These are phyloP conservation scores for Juglanconis juglandina DNA, from an alignment of 2,329 filamentous ascomycete species.

Conservation along the genomic window DNA sequence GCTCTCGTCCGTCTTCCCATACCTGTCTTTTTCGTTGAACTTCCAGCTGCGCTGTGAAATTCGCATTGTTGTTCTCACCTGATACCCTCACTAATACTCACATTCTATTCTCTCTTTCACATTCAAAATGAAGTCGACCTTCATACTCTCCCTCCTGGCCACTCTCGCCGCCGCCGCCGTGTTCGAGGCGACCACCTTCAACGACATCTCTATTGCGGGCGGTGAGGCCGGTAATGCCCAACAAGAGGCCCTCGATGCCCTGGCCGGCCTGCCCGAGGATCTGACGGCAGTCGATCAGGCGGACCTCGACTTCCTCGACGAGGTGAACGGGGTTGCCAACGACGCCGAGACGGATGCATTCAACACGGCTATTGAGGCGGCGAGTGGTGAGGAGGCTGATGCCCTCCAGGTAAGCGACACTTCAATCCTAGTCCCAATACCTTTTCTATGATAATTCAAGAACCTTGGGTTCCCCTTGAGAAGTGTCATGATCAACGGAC, in stretches of 20 bases:
- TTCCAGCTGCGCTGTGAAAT: conserved; percentile 16
- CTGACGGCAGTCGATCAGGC: conserved; percentile 34
- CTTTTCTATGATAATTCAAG: not conserved
- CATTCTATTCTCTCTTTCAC: not conserved
- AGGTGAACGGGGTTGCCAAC: conserved; percentile 43
- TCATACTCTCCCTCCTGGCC: conserved; percentile 21
- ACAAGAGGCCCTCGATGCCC: conserved; percentile 30
- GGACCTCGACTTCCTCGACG: conserved; percentile 39
- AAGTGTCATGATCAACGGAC: too few species aligned
- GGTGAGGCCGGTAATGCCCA: conserved; percentile 34
- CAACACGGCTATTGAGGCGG: conserved; percentile 43
- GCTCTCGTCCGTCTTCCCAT: conserved; percentile 5
- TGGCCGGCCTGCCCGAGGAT: conserved; percentile 30
- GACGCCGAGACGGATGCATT: conserved; percentile 43
- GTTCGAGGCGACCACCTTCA: conserved; percentile 30
- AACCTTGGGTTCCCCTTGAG: too few species aligned
- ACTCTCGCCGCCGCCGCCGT: conserved; percentile 25
- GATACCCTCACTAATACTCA: conserved; percentile 17
- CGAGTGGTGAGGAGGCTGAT: conserved; percentile 32
- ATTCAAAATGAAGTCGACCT: conserved; percentile 26
- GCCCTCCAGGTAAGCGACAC: conserved; percentile 35
- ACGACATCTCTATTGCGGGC: conserved; percentile 33
- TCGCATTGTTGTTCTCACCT: conserved; percentile 5
- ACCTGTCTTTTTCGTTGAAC: not conserved
- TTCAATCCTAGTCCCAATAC: not conserved